These are phyloP conservation scores for Parsonsia alboflavescens DNA, from an alignment of 257 asterid species.

Conservation along the genomic window DNA sequence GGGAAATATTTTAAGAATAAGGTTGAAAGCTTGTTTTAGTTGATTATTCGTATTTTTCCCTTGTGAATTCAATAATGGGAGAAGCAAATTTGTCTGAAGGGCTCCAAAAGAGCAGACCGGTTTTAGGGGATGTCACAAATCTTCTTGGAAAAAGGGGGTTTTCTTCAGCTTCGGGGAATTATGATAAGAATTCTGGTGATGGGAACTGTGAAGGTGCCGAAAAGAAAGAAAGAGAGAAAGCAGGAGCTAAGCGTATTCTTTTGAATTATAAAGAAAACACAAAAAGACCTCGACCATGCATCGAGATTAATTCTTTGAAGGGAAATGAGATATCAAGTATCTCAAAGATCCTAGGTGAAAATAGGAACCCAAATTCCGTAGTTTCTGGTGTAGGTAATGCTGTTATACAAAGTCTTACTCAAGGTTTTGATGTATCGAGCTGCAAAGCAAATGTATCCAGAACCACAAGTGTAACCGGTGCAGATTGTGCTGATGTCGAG, in stretches of 20 bases:
- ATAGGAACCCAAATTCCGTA: conserved; percentile 19
- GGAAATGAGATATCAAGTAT: conserved; percentile 35
- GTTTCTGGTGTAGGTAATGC: conserved; percentile 13
- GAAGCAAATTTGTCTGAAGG: conserved; percentile 32
- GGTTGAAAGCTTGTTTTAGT: neutral
- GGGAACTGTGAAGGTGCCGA: neutral
- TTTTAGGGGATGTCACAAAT: conserved; percentile 59
- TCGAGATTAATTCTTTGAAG: conserved; percentile 42
- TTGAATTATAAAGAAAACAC: conserved; percentile 19
- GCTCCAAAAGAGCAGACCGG: conserved; percentile 27
- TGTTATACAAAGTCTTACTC: conserved; percentile 17
- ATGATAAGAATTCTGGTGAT: conserved; percentile 13
- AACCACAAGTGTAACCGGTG: conserved; percentile 21
- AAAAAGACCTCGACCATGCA: conserved; percentile 42
- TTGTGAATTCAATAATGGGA: conserved; percentile 35
- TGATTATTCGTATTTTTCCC: conserved; percentile 7
- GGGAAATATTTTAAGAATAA: neutral
- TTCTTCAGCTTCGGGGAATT: conserved; percentile 22
- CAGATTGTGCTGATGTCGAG: conserved; percentile 15
- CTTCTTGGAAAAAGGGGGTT: conserved; percentile 44
- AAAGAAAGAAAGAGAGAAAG: conserved; percentile 25
- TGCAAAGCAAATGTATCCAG: conserved; percentile 5
- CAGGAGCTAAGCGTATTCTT: conserved; percentile 17
- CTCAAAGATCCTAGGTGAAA: conserved; percentile 27
- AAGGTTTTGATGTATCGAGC: conserved; percentile 15